These are phyloP conservation scores for Apiospora hydei DNA, from an alignment of 2,329 filamentous ascomycete species.

Conservation along the genomic window DNA sequence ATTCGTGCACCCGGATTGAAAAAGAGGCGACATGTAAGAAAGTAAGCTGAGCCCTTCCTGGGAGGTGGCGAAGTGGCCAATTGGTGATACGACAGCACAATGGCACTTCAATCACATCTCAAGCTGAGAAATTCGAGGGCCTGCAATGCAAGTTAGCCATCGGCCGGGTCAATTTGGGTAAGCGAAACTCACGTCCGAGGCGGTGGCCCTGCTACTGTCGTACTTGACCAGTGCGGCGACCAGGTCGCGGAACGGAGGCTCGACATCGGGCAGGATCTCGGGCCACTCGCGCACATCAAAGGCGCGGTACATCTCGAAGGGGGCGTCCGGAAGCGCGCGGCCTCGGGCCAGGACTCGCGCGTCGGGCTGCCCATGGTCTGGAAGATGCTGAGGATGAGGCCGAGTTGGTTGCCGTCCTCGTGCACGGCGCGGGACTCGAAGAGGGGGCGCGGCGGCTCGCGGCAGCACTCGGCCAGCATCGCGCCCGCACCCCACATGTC, in stretches of 20 bases:
- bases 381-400: conserved; percentile 91
- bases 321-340: conserved; percentile 68
- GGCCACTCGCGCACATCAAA: conserved; percentile 76
- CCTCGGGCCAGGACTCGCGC: conserved; percentile 83
- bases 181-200: conserved; percentile 58
- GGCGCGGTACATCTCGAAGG: conserved; percentile 91
- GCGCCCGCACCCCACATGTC: conserved; percentile 92
- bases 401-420: conserved; percentile 90
- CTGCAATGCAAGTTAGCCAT: not conserved
- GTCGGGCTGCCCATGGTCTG: conserved; percentile 88
- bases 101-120: not conserved
- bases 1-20: not conserved
- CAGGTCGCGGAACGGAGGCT: conserved; percentile 67
- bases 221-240: conserved; percentile 75
- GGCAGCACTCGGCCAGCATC: conserved; percentile 79
- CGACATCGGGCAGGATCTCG: conserved; percentile 69
- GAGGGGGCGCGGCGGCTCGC: conserved; percentile 63
- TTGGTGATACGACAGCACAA: not conserved
- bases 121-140: not conserved
- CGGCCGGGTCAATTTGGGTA: not conserved
- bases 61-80: not conserved
- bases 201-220: conserved; percentile 74
- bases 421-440: conserved; percentile 78
- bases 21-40: not conserved
- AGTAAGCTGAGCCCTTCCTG: not conserved